A percentile compares a stretch with the other conserved stretches of the same genome.
These are phyloP conservation scores for Suhomyces vadensis DNA, from an alignment of 805 yeast species.

Conservation along the genomic window DNA sequence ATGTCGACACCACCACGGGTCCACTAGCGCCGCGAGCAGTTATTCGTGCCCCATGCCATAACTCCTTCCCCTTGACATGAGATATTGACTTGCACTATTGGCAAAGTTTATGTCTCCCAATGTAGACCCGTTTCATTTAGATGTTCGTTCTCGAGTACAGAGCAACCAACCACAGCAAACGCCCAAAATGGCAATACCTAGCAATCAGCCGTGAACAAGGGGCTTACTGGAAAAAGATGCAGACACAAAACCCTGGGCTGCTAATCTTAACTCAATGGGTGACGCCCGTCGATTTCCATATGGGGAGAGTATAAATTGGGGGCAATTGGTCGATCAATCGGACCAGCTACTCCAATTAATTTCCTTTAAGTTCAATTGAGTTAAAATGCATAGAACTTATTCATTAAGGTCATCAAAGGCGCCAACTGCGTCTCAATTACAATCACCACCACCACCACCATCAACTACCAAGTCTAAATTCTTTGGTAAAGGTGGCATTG, in stretches of 20 bases:
- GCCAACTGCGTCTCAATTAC: slow-evolving; percentile 79
- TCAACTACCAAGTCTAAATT: slow-evolving; percentile 70
- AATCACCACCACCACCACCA: slow-evolving; percentile 79
- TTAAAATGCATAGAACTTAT: slow-evolving; percentile 89
- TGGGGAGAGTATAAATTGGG: slow-evolving; percentile 1
- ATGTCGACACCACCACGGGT: neutral
- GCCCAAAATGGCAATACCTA: slow-evolving; percentile 8
- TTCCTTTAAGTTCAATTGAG: neutral
- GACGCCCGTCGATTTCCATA: slow-evolving; percentile 1
- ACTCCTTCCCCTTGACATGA: neutral
- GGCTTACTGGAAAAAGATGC: neutral
- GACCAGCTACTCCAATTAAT: too few species aligned
- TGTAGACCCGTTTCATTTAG: neutral
- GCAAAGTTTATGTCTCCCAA: neutral
- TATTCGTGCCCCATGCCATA: neutral
- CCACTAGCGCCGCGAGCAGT: neutral
- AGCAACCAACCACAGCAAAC: slow-evolving; percentile 9
- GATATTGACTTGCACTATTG: neutral
- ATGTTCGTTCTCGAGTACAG: neutral
- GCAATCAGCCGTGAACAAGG: slow-evolving; percentile 4
- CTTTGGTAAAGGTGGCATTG: slow-evolving; percentile 73
- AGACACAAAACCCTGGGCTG: slow-evolving; percentile 3
- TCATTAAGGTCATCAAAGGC: slow-evolving; percentile 77
- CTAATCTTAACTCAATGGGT: neutral
- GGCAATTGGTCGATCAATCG: neutral